phyloP scores from a whole-genome alignment of 768 basidiomycete species.

The Mrakia blollopis region DNA sequence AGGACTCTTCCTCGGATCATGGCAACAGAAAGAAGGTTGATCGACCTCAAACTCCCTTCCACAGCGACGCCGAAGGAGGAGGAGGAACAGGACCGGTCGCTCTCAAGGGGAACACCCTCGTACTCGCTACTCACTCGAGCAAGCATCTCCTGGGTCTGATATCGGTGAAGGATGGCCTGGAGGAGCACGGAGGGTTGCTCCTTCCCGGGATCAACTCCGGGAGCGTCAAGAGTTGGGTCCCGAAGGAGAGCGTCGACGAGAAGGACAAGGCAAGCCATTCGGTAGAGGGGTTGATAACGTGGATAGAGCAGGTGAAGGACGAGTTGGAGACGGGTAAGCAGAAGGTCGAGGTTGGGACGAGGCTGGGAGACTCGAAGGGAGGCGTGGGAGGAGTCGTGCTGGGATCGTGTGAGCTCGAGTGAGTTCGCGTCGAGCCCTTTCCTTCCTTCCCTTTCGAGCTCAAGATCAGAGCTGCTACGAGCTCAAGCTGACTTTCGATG shows the following conservation, averaged over 20 bases:
- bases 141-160: neutral
- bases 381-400: neutral
- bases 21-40: neutral
- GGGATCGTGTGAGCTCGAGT: neutral
- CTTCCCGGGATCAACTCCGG: neutral
- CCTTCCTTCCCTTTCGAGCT: too few relatives aligned
- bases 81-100: too few relatives aligned
- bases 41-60: neutral
- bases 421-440: neutral
- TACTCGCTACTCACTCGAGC: neutral
- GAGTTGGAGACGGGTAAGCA: neutral
- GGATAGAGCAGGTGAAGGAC: neutral
- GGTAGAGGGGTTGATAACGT: neutral
- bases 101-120: constrained; percentile 3
- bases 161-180: neutral
- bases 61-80: too few relatives aligned
- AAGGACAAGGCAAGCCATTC: neutral
- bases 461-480: too few relatives aligned
- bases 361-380: neutral
- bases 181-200: neutral
- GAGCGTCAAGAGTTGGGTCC: neutral
- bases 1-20: neutral
- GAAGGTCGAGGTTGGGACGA: neutral
- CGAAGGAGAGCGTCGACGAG: neutral
- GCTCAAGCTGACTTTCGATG: neutral